Evolutionary conservation across 345 rosid species (phyloP), one percentile per base, ranked within the genome.

Genomic region (Anastatica hierochuntica): DNA sequence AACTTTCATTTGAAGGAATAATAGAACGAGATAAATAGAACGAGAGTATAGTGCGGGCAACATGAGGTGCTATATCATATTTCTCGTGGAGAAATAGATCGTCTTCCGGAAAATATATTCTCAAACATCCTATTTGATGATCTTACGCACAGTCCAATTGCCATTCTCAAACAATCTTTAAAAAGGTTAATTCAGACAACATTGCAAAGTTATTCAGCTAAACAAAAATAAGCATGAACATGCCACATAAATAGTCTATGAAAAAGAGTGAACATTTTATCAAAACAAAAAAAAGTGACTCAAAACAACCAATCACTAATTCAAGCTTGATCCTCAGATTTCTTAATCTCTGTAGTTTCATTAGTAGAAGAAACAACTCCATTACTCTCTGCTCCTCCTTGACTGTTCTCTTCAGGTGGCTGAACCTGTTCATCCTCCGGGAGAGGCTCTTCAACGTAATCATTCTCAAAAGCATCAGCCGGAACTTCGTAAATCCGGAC

Each of bases 401-500:
- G 49, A 20, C 70, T 69, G 63, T 67, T 82, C 65, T 85, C 94
- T 1, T 48, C 72, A 14, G 85, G 82, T 7, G 94, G 94, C 58
- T 92, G 99, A 24, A 64, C 69, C 51, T 64, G 69, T 24, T 64
- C 63, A 21, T 64, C 63, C 23, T 64, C 57, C 33, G 63, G 97
- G 62, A 92, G 63, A 7, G 97, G 95, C 66, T 92, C 98, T 64
- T 85, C 97, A 19, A 85, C 88, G 33, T 88, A 92, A 69, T 92
- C 95, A 66, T 92, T 88, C 81, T 92, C 98, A 37, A 92, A 92
- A 1, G 97, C 97, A 81, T 92, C 98, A 4, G 84, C 76, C 0
- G 98, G 97, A 79, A 92, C 97, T 73, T 85, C 94, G 48, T 88
- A 88, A 20, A 92, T 92, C 72, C 98, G 72, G 30, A 92, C 90